phyloP scores from a whole-genome alignment of 768 basidiomycete species.

The Cystofilobasidium capitatum region DNA sequence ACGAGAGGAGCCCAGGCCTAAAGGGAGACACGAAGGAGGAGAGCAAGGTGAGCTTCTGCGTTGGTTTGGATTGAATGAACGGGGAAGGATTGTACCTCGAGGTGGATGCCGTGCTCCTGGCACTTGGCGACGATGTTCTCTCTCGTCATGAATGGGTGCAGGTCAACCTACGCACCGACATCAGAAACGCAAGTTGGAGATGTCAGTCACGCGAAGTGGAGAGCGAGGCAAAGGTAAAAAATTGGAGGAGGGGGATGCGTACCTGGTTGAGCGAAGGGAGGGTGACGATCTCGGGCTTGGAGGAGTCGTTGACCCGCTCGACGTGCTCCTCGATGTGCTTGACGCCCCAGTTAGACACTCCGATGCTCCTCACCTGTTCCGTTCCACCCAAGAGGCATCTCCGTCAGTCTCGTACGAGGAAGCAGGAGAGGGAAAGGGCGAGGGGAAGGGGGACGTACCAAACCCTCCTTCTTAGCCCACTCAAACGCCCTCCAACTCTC shows the following conservation, averaged over 20 bases:
- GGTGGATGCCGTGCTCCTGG: slow-evolving; percentile 49
- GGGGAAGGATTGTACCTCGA: slow-evolving; percentile 46
- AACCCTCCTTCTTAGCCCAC: slow-evolving; percentile 54
- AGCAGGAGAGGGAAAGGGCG: no score
- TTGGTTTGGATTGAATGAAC: neutral
- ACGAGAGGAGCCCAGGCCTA: slow-evolving; percentile 69
- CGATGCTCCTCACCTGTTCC: no score
- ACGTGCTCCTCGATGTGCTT: slow-evolving; percentile 52
- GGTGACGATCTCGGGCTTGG: slow-evolving; percentile 34
- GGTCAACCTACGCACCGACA: slow-evolving; percentile 36
- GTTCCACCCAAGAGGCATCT: no score
- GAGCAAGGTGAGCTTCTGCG: no score
- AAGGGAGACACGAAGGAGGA: neutral
- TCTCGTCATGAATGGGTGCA: slow-evolving; percentile 61
- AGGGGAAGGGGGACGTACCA: no score
- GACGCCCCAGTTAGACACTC: slow-evolving; percentile 47
- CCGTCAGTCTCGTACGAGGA: no score
- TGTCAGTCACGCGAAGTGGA: no score
- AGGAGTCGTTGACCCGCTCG: slow-evolving; percentile 39
- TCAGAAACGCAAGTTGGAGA: neutral
- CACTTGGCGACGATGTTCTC: slow-evolving; percentile 55
- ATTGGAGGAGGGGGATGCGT: no score
- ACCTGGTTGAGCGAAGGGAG: slow-evolving; percentile 58
- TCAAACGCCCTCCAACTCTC: slow-evolving; percentile 60
- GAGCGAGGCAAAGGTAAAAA: slow-evolving; percentile 16